phyloP scores from a whole-genome alignment of 1,139 yeast genomes.

The Blastobotrys serpentis region DNA sequence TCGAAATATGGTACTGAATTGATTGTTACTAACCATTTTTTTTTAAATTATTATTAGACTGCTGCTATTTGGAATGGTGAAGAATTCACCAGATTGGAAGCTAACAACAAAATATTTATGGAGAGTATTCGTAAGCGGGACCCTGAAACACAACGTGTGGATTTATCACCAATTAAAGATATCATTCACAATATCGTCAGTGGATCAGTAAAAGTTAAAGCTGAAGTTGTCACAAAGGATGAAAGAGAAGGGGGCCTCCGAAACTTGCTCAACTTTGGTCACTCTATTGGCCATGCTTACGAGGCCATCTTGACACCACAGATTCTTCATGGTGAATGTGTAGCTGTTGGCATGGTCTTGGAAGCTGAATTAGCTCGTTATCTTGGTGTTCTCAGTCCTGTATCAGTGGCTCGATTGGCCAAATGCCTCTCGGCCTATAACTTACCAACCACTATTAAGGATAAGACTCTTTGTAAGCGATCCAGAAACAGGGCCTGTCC shows the following conservation, averaged over 20 bases:
- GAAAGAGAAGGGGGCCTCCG: conserved; percentile 95
- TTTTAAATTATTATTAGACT: too few relatives aligned
- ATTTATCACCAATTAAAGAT: conserved; percentile 64
- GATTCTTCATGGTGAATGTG: conserved; percentile 97
- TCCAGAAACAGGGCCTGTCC: conserved; percentile 69
- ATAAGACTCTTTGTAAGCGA: conserved; percentile 66
- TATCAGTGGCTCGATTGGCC: conserved; percentile 86
- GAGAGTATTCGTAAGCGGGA: conserved; percentile 53
- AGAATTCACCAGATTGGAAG: conserved; percentile 83
- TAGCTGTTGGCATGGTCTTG: conserved; percentile 86
- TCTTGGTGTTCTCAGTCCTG: conserved; percentile 83
- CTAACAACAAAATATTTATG: conserved; percentile 66
- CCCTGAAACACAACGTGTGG: conserved; percentile 44
- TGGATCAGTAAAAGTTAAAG: conserved; percentile 87
- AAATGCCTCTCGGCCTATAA: conserved; percentile 84
- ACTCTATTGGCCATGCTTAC: conserved; percentile 96
- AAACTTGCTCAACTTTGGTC: conserved; percentile 92
- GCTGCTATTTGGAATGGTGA: conserved; percentile 96
- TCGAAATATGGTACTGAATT: not conserved
- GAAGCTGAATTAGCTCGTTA: conserved; percentile 95
- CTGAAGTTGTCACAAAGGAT: conserved; percentile 89
- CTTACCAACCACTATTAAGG: conserved; percentile 76
- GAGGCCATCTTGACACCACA: conserved; percentile 96
- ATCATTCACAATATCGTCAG: conserved; percentile 76
- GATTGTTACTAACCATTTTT: conserved; percentile 11